A percentile compares a stretch with the other conserved stretches of the same genome.
phyloP scores from a whole-genome alignment of 306 rosid species.

The Pachyrhizus erosus region DNA sequence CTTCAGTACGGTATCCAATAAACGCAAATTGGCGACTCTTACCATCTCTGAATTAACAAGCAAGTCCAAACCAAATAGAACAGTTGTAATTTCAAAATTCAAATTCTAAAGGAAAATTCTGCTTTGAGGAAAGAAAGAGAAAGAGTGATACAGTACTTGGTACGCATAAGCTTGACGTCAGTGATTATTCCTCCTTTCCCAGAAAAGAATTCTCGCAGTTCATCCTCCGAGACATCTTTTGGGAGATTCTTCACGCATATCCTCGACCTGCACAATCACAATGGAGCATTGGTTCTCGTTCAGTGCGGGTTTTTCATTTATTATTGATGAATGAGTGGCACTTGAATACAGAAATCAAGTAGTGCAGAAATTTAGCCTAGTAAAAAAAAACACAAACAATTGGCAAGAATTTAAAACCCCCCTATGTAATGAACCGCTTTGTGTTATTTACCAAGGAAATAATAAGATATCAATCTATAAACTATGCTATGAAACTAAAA shows the following conservation, averaged over 20 bases:
- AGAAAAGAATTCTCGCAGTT: conserved; percentile 67
- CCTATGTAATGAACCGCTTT: too few species aligned
- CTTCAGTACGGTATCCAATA: conserved; percentile 74
- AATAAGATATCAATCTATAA: too few species aligned
- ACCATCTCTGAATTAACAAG: conserved; percentile 61
- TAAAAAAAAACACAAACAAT: too few species aligned
- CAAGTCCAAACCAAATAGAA: conserved; percentile 18
- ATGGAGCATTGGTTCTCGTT: background rate
- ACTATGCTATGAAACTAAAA: too few species aligned
- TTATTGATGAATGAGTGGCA: background rate
- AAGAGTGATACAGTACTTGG: conserved; percentile 51
- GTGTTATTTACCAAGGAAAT: too few species aligned
- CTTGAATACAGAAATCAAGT: too few species aligned
- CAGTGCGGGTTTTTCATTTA: background rate
- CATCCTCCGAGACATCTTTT: conserved; percentile 61
- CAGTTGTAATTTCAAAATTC: background rate
- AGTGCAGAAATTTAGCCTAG: too few species aligned
- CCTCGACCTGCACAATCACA: conserved; percentile 71
- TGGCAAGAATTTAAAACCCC: too few species aligned
- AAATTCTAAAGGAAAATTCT: background rate
- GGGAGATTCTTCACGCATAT: conserved; percentile 89
- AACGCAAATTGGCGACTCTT: conserved; percentile 82
- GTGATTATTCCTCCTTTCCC: conserved; percentile 79
- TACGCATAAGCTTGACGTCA: conserved; percentile 82
- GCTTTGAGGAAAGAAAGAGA: conserved; percentile 24